Evolutionary conservation across 441 rosid genomes (phyloP).

Genomic region (Pelargonium citronellum): DNA sequence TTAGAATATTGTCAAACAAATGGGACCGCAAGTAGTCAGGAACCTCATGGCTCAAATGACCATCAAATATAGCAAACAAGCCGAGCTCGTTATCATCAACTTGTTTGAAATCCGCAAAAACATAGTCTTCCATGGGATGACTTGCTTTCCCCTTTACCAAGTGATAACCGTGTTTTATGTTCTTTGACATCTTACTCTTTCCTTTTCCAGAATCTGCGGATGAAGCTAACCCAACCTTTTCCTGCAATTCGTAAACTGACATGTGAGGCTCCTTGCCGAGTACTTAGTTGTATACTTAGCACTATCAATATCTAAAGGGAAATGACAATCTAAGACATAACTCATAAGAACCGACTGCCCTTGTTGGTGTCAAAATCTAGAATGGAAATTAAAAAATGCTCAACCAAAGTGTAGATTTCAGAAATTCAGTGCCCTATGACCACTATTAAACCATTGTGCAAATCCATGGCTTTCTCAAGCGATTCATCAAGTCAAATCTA

Average conservation of each 20-base stretch:
- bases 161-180: constrained; percentile 70
- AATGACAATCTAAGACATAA: neutral
- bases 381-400: too few species aligned
- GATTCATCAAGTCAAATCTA: too few species aligned
- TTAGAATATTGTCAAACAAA: constrained; percentile 72
- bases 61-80: constrained; percentile 86
- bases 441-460: too few species aligned
- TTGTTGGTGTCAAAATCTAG: too few species aligned
- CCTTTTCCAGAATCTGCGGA: constrained; percentile 76
- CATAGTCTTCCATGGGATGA: constrained; percentile 82
- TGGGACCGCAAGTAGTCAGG: constrained; percentile 66
- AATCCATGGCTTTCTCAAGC: too few species aligned
- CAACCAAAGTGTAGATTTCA: too few species aligned
- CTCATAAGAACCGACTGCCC: neutral
- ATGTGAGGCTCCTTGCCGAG: neutral
- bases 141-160: constrained; percentile 65
- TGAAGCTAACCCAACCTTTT: constrained; percentile 62
- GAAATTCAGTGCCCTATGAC: too few species aligned
- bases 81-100: constrained; percentile 77
- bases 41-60: constrained; percentile 71
- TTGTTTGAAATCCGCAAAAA: constrained; percentile 66
- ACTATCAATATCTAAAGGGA: too few species aligned
- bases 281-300: neutral
- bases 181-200: constrained; percentile 72
- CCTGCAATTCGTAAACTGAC: constrained; percentile 32